Evolutionary conservation across 225 moss, liverwort and hornwort species (phyloP).

Genomic region (Straminergon stramineum): DNA sequence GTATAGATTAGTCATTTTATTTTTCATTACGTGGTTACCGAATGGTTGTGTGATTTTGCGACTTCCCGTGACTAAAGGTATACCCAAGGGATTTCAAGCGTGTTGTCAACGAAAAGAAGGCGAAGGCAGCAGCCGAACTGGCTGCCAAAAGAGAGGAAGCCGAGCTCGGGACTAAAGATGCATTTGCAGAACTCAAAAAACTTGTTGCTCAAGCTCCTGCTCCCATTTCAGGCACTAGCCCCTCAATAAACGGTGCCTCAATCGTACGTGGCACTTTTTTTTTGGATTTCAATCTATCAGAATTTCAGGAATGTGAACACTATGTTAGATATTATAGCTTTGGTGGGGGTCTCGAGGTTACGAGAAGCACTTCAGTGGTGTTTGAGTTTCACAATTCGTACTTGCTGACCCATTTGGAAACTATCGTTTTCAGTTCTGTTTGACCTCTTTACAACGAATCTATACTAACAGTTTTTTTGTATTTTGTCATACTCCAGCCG

Average conservation of each 20-base stretch:
- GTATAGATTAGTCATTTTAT: neutral
- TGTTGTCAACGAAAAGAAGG: conserved; percentile 50
- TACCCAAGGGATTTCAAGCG: conserved; percentile 83
- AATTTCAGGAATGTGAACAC: neutral
- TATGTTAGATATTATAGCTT: neutral
- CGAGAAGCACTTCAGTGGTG: neutral
- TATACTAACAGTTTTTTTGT: neutral
- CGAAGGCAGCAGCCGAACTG: conserved; percentile 23
- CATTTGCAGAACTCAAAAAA: conserved; percentile 66
- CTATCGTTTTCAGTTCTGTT: neutral
- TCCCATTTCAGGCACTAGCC: neutral
- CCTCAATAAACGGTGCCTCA: conserved; percentile 23
- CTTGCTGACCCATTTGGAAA: neutral
- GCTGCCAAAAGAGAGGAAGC: conserved; percentile 42
- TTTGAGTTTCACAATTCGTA: neutral
- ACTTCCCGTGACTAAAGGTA: conserved; percentile 24
- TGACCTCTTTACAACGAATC: neutral
- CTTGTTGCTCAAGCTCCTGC: conserved; percentile 17
- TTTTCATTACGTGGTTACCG: neutral
- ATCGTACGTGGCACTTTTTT: neutral
- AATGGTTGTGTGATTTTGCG: neutral
- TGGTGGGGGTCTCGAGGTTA: neutral
- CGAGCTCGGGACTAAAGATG: conserved; percentile 39
- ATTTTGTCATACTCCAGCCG: neutral
- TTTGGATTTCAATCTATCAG: neutral